A percentile compares a stretch with the other conserved stretches of the same genome.
Evolutionary conservation across 352 stramenopile genomes (phyloP).

Genomic region (Phytophthora agathidicida): DNA sequence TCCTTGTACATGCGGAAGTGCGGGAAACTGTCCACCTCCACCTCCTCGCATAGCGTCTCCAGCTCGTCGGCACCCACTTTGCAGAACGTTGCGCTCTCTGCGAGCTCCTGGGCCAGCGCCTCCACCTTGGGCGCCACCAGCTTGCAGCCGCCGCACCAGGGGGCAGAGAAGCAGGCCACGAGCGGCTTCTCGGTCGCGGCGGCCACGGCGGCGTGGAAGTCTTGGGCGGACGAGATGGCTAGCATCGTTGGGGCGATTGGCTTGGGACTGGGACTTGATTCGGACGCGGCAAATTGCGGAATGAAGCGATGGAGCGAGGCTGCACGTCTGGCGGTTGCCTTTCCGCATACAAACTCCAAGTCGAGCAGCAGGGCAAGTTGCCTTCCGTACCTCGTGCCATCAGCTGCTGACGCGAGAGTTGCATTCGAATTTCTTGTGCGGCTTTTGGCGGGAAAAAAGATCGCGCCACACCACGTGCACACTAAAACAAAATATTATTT

Average conservation of each 20-base stretch:
- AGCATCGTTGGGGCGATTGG: constrained; percentile 29
- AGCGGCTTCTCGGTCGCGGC: constrained; percentile 37
- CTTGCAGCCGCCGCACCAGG: constrained; percentile 74
- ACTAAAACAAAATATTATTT: constrained; percentile 2
- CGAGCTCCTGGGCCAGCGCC: constrained; percentile 52
- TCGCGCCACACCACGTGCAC: constrained; percentile 18
- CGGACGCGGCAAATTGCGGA: constrained; percentile 34
- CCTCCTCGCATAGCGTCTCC: constrained; percentile 67
- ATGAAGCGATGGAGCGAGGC: constrained; percentile 19
- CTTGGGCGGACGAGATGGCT: constrained; percentile 40
- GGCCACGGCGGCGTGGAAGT: constrained; percentile 46
- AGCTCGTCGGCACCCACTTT: constrained; percentile 67
- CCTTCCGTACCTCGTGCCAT: constrained; percentile 10
- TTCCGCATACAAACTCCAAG: constrained; percentile 27
- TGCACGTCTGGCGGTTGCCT: neutral
- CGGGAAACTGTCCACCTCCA: constrained; percentile 82
- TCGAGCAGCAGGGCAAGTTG: constrained; percentile 5
- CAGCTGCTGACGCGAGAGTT: constrained; percentile 23
- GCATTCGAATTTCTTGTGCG: constrained; percentile 26
- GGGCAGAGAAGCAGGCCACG: constrained; percentile 64
- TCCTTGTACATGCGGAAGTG: constrained; percentile 78
- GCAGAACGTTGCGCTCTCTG: constrained; percentile 38
- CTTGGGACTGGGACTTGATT: constrained; percentile 5
- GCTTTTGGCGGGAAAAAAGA: constrained; percentile 33
- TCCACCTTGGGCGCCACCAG: constrained; percentile 57